A percentile compares a stretch with the other conserved stretches of the same genome.
These are phyloP conservation scores for Rhizodiscina lignyota DNA, from an alignment of 495 filamentous ascomycete genomes.

Conservation along the genomic window DNA sequence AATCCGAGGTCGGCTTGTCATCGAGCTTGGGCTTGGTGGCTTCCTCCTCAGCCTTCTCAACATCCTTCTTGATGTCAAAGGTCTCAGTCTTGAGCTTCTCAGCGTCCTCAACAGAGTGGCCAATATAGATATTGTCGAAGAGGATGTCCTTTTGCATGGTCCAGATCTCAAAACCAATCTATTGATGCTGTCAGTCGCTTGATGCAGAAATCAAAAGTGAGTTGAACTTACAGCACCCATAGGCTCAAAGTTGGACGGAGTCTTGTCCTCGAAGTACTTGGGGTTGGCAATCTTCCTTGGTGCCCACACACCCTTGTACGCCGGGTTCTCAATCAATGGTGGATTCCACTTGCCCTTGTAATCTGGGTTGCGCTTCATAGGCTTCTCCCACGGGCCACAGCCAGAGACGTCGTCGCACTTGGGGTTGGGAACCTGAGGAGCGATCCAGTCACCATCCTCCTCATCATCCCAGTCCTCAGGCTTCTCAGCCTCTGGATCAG, in stretches of 20 bases:
- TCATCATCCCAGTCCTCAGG: slow-evolving; percentile 99
- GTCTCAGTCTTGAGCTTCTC: slow-evolving; percentile 80
- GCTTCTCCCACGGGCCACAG: slow-evolving; percentile 84
- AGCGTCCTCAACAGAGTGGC: slow-evolving; percentile 90
- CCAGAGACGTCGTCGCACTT: slow-evolving; percentile 90
- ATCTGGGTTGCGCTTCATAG: slow-evolving; percentile 85
- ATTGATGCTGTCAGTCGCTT: slow-evolving; percentile 3
- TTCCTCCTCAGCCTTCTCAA: slow-evolving; percentile 73
- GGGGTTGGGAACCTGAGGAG: slow-evolving; percentile 87
- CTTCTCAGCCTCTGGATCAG: slow-evolving; percentile 95
- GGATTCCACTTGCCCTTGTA: slow-evolving; percentile 99
- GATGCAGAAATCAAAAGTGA: slow-evolving; percentile 3
- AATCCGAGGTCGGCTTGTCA: slow-evolving; percentile 42
- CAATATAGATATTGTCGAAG: slow-evolving; percentile 99
- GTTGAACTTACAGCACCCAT: slow-evolving; percentile 73
- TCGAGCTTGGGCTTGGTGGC: slow-evolving; percentile 66
- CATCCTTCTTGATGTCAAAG: slow-evolving; percentile 77
- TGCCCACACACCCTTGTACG: slow-evolving; percentile 92
- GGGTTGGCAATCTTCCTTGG: slow-evolving; percentile 96
- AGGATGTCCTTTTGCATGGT: slow-evolving; percentile 98
- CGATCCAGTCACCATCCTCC: slow-evolving; percentile 97
- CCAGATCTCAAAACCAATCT: slow-evolving; percentile 98
- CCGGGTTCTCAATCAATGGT: slow-evolving; percentile 91
- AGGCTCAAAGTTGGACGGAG: slow-evolving; percentile 87
- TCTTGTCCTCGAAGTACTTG: slow-evolving; percentile 94